phyloP scores from a whole-genome alignment of 805 yeast genomes.

The Wickerhamomyces xylosicus region DNA sequence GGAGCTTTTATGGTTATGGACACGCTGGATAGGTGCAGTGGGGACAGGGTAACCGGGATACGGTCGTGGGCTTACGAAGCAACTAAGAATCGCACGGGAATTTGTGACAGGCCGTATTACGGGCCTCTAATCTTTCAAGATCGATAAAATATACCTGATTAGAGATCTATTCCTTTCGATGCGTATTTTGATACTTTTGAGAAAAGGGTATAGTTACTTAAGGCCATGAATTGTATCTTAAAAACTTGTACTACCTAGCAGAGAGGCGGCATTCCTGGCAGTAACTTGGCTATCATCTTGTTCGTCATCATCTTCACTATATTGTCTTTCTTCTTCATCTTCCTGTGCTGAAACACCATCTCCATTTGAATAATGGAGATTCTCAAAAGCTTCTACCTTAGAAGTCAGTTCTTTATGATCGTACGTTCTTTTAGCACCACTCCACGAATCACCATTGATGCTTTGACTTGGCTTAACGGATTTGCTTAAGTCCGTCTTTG shows the following conservation, averaged over 20 bases:
- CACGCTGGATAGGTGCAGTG: too few species aligned
- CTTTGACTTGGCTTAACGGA: constrained; percentile 30
- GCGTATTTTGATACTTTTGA: too few species aligned
- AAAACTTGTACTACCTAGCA: constrained; percentile 71
- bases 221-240: constrained; percentile 17
- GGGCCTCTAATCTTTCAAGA: too few species aligned
- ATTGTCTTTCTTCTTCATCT: constrained; percentile 7
- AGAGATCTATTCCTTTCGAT: too few species aligned
- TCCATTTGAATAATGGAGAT: constrained; percentile 6
- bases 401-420: constrained; percentile 19
- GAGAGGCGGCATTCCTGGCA: constrained; percentile 74
- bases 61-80: too few species aligned
- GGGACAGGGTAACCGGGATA: too few species aligned
- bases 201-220: too few species aligned
- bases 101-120: too few species aligned
- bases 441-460: constrained; percentile 46
- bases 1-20: too few species aligned
- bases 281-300: constrained; percentile 39
- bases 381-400: constrained; percentile 6
- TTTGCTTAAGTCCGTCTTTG: constrained; percentile 17
- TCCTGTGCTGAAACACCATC: not conserved
- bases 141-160: too few species aligned
- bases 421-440: constrained; percentile 37
- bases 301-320: constrained; percentile 14
- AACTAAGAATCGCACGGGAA: too few species aligned